Base-by-base conservation (phyloP, 495 filamentous ascomycete species). In the Lasiosphaeris hirsuta region DNA sequence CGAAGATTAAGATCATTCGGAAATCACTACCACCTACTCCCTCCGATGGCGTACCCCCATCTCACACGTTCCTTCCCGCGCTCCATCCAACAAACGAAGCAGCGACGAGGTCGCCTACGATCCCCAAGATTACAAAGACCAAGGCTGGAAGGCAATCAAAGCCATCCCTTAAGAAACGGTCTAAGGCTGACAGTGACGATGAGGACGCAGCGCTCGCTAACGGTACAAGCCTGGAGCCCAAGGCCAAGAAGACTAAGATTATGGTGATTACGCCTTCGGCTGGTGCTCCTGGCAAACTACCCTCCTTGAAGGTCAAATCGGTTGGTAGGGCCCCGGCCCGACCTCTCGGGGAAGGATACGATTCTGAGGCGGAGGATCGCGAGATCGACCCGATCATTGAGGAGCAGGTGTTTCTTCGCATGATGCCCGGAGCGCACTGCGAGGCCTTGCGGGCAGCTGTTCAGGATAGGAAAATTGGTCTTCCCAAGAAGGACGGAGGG, bases 331-430 rank as follows among this genome's bases (percentile, higher is more conserved):
- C 83, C 0, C 85, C 86, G 42, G 77, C 83, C 0, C 84, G 89
- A 48, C 83, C 84, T 13, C 75, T 72, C 3, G 94, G 92, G 13
- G 90, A 94, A 17, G 95, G 92, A 7, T 98, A 97, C 71, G 94
- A 98, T 69, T 96, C 90, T n/a, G 94, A 97, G 70, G 90, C 92
- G 2, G 92, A 90, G 15, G 94, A 97, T 64, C 84, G 85, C 7
- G 94, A 98, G 69, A 65, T 76, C 3, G 94, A 98, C 64, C 94
- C 94, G 0, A 75, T 85, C 0, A 90, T 94, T 58, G 92, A 97
- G 68, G 85, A 91, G 60, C 84, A 93, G 58, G 89, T 97, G 50
- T 83, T 98, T 8, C 71, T 97, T 34, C 90, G 94, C 54, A 96
- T 97, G 88, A 63, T 82, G 44, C 90, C 90, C 0, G 92, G 91